These are phyloP conservation scores for Caryopteris hybrid DNA, from an alignment of 305 asterid species.

Conservation along the genomic window DNA sequence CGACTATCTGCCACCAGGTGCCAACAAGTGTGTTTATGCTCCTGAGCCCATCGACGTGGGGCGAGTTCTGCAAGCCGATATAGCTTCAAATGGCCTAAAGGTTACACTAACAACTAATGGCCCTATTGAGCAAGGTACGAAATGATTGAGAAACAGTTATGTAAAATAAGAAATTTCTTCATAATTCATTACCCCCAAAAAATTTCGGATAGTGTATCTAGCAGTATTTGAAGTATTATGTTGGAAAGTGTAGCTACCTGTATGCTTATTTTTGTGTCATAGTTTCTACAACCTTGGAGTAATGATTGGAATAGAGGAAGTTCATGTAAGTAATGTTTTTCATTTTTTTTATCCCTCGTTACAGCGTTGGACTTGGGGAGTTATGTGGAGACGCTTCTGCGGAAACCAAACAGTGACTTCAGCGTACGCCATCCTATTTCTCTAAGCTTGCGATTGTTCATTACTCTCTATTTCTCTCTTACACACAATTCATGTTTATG, in stretches of 20 bases:
- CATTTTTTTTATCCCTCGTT: background rate
- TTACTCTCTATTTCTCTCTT: too few relatives aligned
- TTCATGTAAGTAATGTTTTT: background rate
- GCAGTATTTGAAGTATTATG: background rate
- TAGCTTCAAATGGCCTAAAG: constrained; percentile 62
- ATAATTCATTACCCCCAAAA: background rate
- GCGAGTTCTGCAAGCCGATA: constrained; percentile 82
- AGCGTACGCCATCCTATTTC: constrained; percentile 44
- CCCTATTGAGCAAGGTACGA: constrained; percentile 67
- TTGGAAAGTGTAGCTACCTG: background rate
- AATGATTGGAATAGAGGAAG: background rate
- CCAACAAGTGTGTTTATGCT: constrained; percentile 80
- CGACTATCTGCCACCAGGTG: constrained; percentile 43
- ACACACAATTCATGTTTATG: too few relatives aligned
- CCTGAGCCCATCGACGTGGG: constrained; percentile 96
- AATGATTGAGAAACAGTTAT: background rate
- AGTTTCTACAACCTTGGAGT: background rate
- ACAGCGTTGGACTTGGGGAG: constrained; percentile 71
- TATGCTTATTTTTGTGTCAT: background rate
- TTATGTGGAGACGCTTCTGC: constrained; percentile 62
- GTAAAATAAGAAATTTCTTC: background rate
- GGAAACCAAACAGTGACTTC: constrained; percentile 78
- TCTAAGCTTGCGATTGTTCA: background rate
- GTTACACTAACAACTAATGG: constrained; percentile 54
- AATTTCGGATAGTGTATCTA: background rate